A percentile compares a stretch with the other conserved stretches of the same genome.
Evolutionary conservation across 345 rosid genomes (phyloP).

Genomic region (Firmiana major): DNA sequence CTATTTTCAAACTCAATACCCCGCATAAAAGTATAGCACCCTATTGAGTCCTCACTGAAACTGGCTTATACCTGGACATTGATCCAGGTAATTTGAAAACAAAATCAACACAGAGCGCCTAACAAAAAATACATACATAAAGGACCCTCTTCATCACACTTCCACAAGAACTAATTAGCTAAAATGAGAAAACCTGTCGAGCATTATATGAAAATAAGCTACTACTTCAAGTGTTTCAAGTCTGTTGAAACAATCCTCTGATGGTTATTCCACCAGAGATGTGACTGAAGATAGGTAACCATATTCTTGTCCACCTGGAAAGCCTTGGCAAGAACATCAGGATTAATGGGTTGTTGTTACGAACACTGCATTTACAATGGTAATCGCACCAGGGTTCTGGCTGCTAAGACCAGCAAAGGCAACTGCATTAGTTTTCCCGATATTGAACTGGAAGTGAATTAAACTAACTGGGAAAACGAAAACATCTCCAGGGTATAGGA

Average conservation of each 20-base stretch:
- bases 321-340: not conserved
- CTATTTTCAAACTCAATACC: no score
- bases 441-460: no score
- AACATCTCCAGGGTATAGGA: no score
- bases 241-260: not conserved
- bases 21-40: no score
- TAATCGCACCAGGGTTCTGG: not conserved
- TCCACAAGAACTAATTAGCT: not conserved
- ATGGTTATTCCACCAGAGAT: not conserved
- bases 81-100: no score
- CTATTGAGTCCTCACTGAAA: no score
- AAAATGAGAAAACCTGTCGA: not conserved
- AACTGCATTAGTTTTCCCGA: no score
- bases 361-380: not conserved
- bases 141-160: not conserved
- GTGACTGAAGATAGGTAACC: not conserved
- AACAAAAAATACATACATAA: no score
- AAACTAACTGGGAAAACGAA: no score
- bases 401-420: no score
- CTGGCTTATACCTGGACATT: no score
- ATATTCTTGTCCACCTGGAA: not conserved
- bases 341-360: not conserved
- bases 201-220: not conserved
- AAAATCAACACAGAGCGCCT: no score
- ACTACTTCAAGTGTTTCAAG: not conserved